Evolutionary conservation across 169 alveolate species (phyloP).

Genomic region (Amoebophrya sp.): DNA sequence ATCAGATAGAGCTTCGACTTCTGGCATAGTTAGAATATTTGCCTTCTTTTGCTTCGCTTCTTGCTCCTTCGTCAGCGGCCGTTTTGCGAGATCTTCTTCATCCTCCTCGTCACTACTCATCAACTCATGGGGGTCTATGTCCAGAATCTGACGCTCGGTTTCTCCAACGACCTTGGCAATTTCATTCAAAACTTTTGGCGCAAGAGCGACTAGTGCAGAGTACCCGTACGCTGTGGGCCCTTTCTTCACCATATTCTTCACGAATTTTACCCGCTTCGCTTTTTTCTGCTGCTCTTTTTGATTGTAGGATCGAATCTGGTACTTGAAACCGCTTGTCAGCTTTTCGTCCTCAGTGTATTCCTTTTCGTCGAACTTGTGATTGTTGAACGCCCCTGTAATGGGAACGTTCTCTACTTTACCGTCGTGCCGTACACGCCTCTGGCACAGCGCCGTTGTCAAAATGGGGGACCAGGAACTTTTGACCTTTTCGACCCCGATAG

Average conservation of each 20-base stretch:
- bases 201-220: background rate
- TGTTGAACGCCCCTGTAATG: background rate
- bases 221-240: background rate
- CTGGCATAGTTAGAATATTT: no score
- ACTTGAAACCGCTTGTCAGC: background rate
- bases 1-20: no score
- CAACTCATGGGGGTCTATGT: background rate
- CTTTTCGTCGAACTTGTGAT: background rate
- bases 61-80: no score
- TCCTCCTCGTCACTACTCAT: background rate
- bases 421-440: background rate
- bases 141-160: background rate
- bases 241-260: background rate
- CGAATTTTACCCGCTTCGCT: background rate
- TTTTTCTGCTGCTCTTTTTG: background rate
- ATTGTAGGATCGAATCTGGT: background rate
- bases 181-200: background rate
- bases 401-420: background rate
- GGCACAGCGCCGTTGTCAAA: background rate
- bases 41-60: no score
- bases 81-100: no score
- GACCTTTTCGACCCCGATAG: background rate
- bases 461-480: background rate
- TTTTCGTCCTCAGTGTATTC: background rate
- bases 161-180: background rate